A percentile compares a stretch with the other conserved stretches of the same genome.
phyloP scores from a whole-genome alignment of 306 rosid species.

The Spatholobus suberectus region DNA sequence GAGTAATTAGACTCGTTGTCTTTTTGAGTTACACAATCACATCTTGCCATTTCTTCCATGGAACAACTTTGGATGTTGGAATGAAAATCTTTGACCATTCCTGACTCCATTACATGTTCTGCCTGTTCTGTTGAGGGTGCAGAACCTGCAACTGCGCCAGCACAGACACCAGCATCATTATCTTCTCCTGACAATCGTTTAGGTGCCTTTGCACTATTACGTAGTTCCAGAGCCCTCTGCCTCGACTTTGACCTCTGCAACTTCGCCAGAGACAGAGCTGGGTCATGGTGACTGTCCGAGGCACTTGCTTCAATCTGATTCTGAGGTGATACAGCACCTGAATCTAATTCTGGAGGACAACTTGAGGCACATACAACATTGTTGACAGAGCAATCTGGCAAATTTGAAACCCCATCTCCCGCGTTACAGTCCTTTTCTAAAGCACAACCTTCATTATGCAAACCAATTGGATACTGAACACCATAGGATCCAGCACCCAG shows the following conservation, averaged over 20 bases:
- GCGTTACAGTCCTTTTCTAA: conserved; percentile 29
- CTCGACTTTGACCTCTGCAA: conserved; percentile 87
- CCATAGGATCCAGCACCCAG: conserved; percentile 44
- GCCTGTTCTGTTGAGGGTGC: conserved; percentile 45
- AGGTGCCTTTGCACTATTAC: conserved; percentile 61
- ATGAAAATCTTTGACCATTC: conserved; percentile 49
- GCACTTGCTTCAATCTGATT: conserved; percentile 49
- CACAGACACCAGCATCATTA: conserved; percentile 39
- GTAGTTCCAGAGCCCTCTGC: conserved; percentile 80
- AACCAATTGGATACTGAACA: conserved; percentile 46
- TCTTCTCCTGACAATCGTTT: conserved; percentile 45
- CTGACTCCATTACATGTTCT: conserved; percentile 48
- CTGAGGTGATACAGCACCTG: conserved; percentile 51
- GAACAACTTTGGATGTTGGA: conserved; percentile 43
- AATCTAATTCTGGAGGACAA: conserved; percentile 48
- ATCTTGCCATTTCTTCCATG: conserved; percentile 46
- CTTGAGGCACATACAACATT: conserved; percentile 52
- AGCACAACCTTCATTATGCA: conserved; percentile 39
- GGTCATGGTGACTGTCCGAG: conserved; percentile 55
- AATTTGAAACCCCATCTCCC: conserved; percentile 43
- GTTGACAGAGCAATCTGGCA: conserved; percentile 51
- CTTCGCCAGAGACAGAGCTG: conserved; percentile 72
- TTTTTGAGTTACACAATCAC: conserved; percentile 39
- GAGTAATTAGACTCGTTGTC: conserved; percentile 31
- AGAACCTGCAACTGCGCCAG: conserved; percentile 47